These are phyloP conservation scores for Globisporangium alternatum DNA, from an alignment of 352 stramenopile species.

Conservation along the genomic window DNA sequence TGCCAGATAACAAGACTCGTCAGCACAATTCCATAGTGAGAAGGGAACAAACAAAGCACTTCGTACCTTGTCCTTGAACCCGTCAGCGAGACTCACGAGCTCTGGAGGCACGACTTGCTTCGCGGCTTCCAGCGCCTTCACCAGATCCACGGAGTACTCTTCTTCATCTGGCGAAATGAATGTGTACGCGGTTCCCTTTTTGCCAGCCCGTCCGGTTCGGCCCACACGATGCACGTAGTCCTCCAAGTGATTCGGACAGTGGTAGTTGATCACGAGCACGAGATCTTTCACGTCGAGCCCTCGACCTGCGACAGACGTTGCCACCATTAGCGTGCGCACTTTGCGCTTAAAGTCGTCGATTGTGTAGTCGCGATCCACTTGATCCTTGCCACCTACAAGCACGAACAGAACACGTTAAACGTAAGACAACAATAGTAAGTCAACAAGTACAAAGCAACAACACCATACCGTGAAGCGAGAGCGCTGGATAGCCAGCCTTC, in stretches of 20 bases:
- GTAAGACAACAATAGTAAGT: neutral
- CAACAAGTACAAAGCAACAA: neutral
- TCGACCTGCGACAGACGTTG: slow-evolving; percentile 95
- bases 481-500: slow-evolving; percentile 92
- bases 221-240: slow-evolving; percentile 99
- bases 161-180: slow-evolving; percentile 98
- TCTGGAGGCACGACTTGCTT: slow-evolving; percentile 83
- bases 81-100: slow-evolving; percentile 90
- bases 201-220: slow-evolving; percentile 93
- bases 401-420: slow-evolving; percentile 13
- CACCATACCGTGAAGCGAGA: slow-evolving; percentile 94
- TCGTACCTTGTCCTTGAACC: slow-evolving; percentile 93
- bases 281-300: slow-evolving; percentile 98
- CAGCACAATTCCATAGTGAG: neutral
- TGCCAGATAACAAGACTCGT: slow-evolving; percentile 17
- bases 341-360: slow-evolving; percentile 99
- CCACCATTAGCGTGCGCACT: slow-evolving; percentile 90
- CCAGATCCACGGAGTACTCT: slow-evolving; percentile 96
- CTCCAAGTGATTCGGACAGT: slow-evolving; percentile 99
- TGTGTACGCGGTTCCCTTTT: slow-evolving; percentile 98
- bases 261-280: slow-evolving; percentile 99
- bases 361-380: slow-evolving; percentile 98
- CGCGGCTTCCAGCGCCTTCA: slow-evolving; percentile 93
- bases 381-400: slow-evolving; percentile 93
- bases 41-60: neutral